Evolutionary conservation across 2,329 filamentous ascomycete species (phyloP).

Genomic region (Trichoderma sp.): DNA sequence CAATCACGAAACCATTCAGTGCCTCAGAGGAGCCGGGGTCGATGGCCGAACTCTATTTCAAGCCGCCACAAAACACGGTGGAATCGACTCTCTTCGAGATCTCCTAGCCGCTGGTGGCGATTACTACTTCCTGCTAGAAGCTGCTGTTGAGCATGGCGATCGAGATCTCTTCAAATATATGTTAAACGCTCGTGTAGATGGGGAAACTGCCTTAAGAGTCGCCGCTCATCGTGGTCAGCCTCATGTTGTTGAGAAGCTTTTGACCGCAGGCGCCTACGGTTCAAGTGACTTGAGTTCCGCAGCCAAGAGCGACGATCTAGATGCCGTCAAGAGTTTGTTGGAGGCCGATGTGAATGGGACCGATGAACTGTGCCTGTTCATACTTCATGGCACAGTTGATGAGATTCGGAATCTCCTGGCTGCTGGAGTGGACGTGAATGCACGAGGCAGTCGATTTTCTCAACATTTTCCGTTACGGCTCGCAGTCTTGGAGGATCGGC

Average conservation of each 20-base stretch:
- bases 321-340: not conserved
- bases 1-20: not conserved
- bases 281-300: too few species aligned
- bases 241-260: too few species aligned
- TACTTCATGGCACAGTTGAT: not conserved
- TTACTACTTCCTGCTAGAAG: not conserved
- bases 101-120: not conserved
- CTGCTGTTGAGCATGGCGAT: not conserved
- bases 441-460: not conserved
- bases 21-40: not conserved
- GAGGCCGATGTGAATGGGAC: not conserved
- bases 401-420: not conserved
- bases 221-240: too few species aligned
- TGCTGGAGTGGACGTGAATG: conserved; percentile 10
- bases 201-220: too few species aligned
- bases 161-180: not conserved
- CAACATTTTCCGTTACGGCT: not conserved
- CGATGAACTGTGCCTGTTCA: too few species aligned
- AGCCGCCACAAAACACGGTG: not conserved
- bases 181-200: too few species aligned
- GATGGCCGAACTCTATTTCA: not conserved
- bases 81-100: not conserved
- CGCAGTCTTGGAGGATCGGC: not conserved
- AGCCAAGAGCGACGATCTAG: not conserved
- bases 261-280: too few species aligned